Evolutionary conservation across 1,284 basidiomycete species (phyloP).

Genomic region (Puccinia horiana): DNA sequence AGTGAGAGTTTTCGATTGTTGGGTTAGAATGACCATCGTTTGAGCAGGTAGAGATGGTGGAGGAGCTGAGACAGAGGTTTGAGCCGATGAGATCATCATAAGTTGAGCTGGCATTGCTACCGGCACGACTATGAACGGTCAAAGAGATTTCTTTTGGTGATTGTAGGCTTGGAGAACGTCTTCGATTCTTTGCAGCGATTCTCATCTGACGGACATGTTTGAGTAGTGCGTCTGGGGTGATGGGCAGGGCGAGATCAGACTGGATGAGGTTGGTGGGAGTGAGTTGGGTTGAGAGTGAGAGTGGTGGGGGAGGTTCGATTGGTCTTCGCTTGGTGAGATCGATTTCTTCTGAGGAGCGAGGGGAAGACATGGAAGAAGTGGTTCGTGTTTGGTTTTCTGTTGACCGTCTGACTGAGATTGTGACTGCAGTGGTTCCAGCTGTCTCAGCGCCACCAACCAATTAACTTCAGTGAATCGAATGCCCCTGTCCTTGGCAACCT

Average conservation of each 20-base stretch:
- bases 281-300: constrained; percentile 1
- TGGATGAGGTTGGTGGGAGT: neutral
- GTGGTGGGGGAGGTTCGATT: neutral
- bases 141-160: neutral
- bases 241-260: constrained; percentile 11
- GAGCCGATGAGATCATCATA: constrained; percentile 4
- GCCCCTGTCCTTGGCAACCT: no score
- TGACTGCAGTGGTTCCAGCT: no score
- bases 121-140: constrained; percentile 28
- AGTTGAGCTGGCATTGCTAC: constrained; percentile 36
- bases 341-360: neutral
- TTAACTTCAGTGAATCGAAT: no score
- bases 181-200: neutral
- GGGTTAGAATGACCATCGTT: neutral
- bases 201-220: constrained; percentile 42
- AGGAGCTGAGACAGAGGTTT: neutral
- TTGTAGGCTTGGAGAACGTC: neutral
- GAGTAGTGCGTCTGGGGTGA: constrained; percentile 45
- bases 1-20: neutral
- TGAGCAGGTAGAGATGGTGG: constrained; percentile 6
- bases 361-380: neutral
- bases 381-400: neutral
- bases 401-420: no score
- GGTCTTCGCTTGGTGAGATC: neutral
- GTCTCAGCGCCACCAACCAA: no score